These are phyloP conservation scores for Coniochaeta sp. DNA, from an alignment of 2,329 filamentous ascomycete genomes.

Conservation along the genomic window DNA sequence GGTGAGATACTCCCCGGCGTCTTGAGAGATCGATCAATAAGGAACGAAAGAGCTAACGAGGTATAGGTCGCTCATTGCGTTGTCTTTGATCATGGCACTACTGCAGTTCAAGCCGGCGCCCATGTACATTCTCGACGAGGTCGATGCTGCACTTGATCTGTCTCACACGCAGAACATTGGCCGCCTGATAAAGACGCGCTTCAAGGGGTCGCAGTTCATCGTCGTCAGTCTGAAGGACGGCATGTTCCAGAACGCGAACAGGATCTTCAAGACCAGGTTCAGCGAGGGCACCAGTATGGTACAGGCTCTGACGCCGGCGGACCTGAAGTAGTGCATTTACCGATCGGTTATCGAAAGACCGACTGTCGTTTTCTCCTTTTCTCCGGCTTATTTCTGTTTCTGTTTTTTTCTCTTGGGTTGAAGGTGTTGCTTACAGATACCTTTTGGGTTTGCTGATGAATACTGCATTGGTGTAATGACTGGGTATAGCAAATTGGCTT, in stretches of 20 bases:
- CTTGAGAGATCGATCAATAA: neutral
- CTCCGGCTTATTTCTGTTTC: constrained; percentile 4
- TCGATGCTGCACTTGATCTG: constrained; percentile 90
- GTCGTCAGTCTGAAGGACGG: constrained; percentile 97
- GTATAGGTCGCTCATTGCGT: constrained; percentile 81
- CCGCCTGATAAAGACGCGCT: constrained; percentile 95
- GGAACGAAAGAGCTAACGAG: neutral
- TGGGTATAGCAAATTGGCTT: neutral
- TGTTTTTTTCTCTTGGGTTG: neutral
- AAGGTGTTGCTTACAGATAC: neutral
- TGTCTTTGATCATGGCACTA: constrained; percentile 95
- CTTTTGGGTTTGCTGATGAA: constrained; percentile 5
- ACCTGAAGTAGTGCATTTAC: constrained; percentile 61
- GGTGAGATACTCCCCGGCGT: constrained; percentile 42
- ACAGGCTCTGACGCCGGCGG: constrained; percentile 74
- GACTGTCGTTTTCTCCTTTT: too few species aligned
- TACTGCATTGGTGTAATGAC: neutral
- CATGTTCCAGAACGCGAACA: constrained; percentile 99
- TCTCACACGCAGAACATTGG: constrained; percentile 98
- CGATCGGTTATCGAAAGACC: too few species aligned
- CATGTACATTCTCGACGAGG: constrained; percentile 99
- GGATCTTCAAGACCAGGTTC: constrained; percentile 93
- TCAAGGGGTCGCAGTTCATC: constrained; percentile 97
- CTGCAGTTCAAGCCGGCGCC: constrained; percentile 98
- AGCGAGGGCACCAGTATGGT: constrained; percentile 95